phyloP scores from a whole-genome alignment of 1,284 basidiomycete species.

The Marasmius tenuissimus region DNA sequence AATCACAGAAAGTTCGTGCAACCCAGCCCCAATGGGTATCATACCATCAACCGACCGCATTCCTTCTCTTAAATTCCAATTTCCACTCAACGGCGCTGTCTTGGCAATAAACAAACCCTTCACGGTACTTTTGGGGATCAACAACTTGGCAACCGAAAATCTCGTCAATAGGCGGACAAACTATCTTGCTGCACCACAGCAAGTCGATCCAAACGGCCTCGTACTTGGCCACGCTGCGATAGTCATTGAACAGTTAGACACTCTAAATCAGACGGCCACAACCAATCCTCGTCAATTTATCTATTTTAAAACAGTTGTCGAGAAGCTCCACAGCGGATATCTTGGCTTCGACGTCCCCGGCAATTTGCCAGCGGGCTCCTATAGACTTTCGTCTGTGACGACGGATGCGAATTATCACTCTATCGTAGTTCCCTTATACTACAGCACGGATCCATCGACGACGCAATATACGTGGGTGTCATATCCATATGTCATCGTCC shows the following conservation, averaged over 20 bases:
- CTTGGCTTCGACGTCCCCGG: slow-evolving; percentile 24
- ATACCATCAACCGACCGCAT: slow-evolving; percentile 37
- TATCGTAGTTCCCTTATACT: slow-evolving; percentile 37
- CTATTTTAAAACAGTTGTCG: slow-evolving; percentile 69
- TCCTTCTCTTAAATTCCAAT: slow-evolving; percentile 46
- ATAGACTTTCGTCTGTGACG: slow-evolving; percentile 44
- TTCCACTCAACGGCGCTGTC: slow-evolving; percentile 41
- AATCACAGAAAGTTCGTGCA: slow-evolving; percentile 48
- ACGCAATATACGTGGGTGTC: slow-evolving; percentile 12
- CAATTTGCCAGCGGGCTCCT: slow-evolving; percentile 37
- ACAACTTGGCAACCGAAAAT: slow-evolving; percentile 45
- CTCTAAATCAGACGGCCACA: slow-evolving; percentile 51
- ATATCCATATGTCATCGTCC: neutral
- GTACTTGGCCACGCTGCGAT: slow-evolving; percentile 67
- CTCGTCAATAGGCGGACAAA: slow-evolving; percentile 55
- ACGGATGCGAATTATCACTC: slow-evolving; percentile 45
- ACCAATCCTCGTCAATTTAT: slow-evolving; percentile 59
- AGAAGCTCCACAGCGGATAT: slow-evolving; percentile 38
- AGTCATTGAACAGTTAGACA: slow-evolving; percentile 57
- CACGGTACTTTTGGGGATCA: slow-evolving; percentile 46
- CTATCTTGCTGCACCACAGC: slow-evolving; percentile 59
- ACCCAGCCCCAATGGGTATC: slow-evolving; percentile 43
- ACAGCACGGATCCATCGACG: slow-evolving; percentile 31
- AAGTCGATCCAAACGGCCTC: slow-evolving; percentile 53
- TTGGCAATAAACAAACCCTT: slow-evolving; percentile 45